Conservation (phyloP, 129 eudicot species). For the Pseudognaphalium luteoalbum region DNA sequence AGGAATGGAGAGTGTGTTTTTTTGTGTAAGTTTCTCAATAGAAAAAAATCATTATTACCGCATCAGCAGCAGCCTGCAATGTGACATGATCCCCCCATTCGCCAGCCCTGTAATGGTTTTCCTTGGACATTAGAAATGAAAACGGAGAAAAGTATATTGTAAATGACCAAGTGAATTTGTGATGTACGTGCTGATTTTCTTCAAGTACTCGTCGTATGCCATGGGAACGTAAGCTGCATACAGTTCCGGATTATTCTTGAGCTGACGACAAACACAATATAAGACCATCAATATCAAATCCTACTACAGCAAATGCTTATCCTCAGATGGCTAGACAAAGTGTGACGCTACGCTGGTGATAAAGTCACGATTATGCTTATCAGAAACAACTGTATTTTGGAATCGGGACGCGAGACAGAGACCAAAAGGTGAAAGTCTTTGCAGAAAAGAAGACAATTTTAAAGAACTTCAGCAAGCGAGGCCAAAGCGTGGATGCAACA, state of each 20-base stretch:
- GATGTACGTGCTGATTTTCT: slow-evolving; percentile 62
- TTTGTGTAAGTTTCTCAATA: background rate
- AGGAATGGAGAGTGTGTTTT: background rate
- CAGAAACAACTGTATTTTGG: background rate
- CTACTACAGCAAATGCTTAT: background rate
- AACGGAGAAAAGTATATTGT: background rate
- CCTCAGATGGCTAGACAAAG: slow-evolving; percentile 3
- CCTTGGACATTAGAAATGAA: slow-evolving; percentile 13
- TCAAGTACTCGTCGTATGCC: slow-evolving; percentile 68
- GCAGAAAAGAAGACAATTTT: background rate
- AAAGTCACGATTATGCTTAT: background rate
- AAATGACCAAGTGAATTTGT: background rate
- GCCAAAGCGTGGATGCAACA: background rate
- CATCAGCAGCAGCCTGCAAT: slow-evolving; percentile 86
- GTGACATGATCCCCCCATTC: slow-evolving; percentile 94
- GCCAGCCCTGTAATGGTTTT: slow-evolving; percentile 51
- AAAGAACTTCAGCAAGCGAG: background rate
- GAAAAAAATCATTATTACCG: slow-evolving; percentile 40
- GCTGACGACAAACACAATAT: slow-evolving; percentile 45
- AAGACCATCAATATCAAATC: slow-evolving; percentile 9
- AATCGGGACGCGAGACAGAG: background rate
- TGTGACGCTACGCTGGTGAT: background rate
- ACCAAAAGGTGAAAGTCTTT: background rate
- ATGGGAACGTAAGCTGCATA: slow-evolving; percentile 85
- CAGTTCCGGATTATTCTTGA: slow-evolving; percentile 51